These are phyloP conservation scores for Populus hybrid DNA, from an alignment of 441 rosid species.

Conservation along the genomic window DNA sequence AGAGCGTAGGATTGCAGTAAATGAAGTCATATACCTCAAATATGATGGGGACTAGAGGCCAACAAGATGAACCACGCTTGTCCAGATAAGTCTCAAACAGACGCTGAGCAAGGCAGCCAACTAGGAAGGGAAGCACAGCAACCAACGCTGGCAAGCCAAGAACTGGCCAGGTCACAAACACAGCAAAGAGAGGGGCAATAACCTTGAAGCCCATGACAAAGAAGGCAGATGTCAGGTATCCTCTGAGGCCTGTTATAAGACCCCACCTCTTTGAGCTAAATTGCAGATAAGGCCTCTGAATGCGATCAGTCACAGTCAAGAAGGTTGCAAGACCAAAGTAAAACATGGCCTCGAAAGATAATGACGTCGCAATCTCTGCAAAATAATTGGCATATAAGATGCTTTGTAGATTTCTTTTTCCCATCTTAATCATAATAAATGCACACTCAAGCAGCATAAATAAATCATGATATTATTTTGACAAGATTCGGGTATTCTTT, in stretches of 20 bases:
- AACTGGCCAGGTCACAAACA: conserved; percentile 62
- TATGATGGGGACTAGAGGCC: conserved; percentile 79
- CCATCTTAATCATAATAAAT: background rate
- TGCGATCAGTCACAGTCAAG: conserved; percentile 51
- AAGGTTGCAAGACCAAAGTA: conserved; percentile 66
- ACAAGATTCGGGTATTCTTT: background rate
- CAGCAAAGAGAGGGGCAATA: conserved; percentile 49
- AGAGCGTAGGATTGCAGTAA: background rate
- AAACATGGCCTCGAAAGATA: conserved; percentile 61
- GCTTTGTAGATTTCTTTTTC: conserved; percentile 4
- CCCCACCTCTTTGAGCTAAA: conserved; percentile 87
- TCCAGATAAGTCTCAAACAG: conserved; percentile 54
- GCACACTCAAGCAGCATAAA: background rate
- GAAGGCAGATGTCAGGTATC: conserved; percentile 62
- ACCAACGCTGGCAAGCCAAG: conserved; percentile 60
- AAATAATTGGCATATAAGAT: conserved; percentile 1
- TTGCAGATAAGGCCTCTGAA: conserved; percentile 79
- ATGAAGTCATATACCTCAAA: conserved; percentile 56
- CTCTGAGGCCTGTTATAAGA: conserved; percentile 74
- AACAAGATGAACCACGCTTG: conserved; percentile 60
- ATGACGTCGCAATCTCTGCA: conserved; percentile 63
- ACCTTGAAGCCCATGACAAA: conserved; percentile 65
- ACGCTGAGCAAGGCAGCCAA: conserved; percentile 70
- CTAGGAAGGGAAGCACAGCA: conserved; percentile 66
- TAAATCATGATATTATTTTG: background rate